Conservation (phyloP, 352 stramenopile genomes). For the Halophytophthora polymorphica region DNA sequence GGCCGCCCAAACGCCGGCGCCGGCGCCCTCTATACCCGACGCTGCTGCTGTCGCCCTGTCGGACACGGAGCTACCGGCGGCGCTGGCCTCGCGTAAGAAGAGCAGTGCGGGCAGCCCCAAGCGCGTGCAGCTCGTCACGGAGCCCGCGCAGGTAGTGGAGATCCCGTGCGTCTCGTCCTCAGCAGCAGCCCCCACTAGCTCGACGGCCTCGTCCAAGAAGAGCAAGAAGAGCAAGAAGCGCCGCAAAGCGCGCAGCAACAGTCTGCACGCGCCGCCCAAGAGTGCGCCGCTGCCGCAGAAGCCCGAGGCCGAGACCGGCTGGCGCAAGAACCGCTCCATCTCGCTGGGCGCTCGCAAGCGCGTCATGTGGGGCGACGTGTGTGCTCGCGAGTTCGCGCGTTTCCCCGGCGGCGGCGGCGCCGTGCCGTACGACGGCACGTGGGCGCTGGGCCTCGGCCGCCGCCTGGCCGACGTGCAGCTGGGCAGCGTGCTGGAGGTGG, state of each 20-base stretch:
- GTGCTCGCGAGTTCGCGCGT: slow-evolving; percentile 68
- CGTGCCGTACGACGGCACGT: slow-evolving; percentile 81
- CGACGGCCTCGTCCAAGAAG: slow-evolving; percentile 27
- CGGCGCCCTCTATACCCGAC: slow-evolving; percentile 15
- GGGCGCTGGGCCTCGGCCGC: slow-evolving; percentile 68
- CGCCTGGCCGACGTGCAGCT: slow-evolving; percentile 62
- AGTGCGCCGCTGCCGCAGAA: slow-evolving; percentile 17
- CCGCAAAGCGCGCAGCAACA: slow-evolving; percentile 72
- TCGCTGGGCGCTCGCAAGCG: slow-evolving; percentile 66
- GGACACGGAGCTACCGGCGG: not conserved
- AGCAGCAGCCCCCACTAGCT: slow-evolving; percentile 8
- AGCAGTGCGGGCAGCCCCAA: slow-evolving; percentile 22
- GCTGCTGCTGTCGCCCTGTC: slow-evolving; percentile 5
- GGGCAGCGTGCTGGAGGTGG: slow-evolving; percentile 66
- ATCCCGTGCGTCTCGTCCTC: slow-evolving; percentile 17
- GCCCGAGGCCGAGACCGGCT: slow-evolving; percentile 2
- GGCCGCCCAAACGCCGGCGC: not conserved
- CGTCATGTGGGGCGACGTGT: slow-evolving; percentile 74
- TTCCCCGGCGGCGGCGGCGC: slow-evolving; percentile 74
- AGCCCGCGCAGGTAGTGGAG: slow-evolving; percentile 42
- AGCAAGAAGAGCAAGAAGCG: slow-evolving; percentile 78
- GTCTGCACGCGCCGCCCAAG: slow-evolving; percentile 44
- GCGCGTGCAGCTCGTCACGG: slow-evolving; percentile 38
- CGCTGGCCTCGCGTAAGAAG: slow-evolving; percentile 4
- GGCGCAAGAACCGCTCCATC: slow-evolving; percentile 54